A percentile compares a stretch with the other conserved stretches of the same genome.
These are phyloP conservation scores for Aspergillus sclerotialis DNA, from an alignment of 2,329 filamentous ascomycete genomes.

Conservation along the genomic window DNA sequence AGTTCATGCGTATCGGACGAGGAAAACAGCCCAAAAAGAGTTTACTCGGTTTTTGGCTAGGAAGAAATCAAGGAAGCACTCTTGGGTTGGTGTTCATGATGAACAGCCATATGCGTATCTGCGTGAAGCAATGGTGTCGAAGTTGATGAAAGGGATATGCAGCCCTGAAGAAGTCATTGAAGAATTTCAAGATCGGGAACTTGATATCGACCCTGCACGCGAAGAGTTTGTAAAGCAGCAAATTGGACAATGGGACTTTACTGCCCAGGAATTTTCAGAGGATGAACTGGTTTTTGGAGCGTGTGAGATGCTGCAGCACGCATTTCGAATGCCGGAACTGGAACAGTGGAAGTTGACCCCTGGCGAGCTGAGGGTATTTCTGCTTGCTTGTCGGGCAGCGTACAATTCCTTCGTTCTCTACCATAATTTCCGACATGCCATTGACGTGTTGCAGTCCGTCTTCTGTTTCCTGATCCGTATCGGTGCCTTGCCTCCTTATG, in stretches of 20 bases:
- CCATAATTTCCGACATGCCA: slow-evolving; percentile 96
- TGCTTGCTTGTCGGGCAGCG: slow-evolving; percentile 82
- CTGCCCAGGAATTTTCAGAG: slow-evolving; percentile 79
- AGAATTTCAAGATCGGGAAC: slow-evolving; percentile 55
- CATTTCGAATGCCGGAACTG: slow-evolving; percentile 72
- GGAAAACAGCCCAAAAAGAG: slow-evolving; percentile 67
- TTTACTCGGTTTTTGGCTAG: slow-evolving; percentile 65
- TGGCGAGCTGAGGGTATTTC: slow-evolving; percentile 78
- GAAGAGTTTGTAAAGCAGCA: slow-evolving; percentile 59
- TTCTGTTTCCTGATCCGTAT: slow-evolving; percentile 84
- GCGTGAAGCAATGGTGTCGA: slow-evolving; percentile 84
- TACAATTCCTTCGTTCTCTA: slow-evolving; percentile 97
- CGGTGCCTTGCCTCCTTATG: slow-evolving; percentile 66
- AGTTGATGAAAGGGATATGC: slow-evolving; percentile 83
- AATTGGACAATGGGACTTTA: slow-evolving; percentile 78
- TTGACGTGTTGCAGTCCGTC: slow-evolving; percentile 89
- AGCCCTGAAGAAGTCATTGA: slow-evolving; percentile 58
- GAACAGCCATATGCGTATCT: slow-evolving; percentile 83
- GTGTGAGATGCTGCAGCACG: slow-evolving; percentile 84
- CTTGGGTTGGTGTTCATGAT: slow-evolving; percentile 83
- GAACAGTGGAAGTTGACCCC: slow-evolving; percentile 71
- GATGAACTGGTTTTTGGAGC: slow-evolving; percentile 84
- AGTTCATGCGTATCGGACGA: slow-evolving; percentile 75
- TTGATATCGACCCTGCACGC: slow-evolving; percentile 61
- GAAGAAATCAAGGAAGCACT: slow-evolving; percentile 72